Conservation (phyloP, 306 rosid genomes). For the Begonia masoniana region DNA sequence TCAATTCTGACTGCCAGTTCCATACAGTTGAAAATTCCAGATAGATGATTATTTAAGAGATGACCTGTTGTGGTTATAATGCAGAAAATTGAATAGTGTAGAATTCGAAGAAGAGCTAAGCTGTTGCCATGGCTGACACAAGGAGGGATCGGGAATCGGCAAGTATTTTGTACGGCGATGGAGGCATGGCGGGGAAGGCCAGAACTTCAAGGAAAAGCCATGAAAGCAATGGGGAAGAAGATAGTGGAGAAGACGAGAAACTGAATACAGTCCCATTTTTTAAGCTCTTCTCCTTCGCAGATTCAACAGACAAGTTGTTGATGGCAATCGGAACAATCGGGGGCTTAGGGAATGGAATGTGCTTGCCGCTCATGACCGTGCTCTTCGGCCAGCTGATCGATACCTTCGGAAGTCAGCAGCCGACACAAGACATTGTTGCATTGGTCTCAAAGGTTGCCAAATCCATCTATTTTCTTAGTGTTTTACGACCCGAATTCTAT, state of each 20-base stretch:
- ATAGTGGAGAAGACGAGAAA: neutral
- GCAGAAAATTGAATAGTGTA: no score
- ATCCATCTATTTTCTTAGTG: no score
- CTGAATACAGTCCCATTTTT: conserved; percentile 31
- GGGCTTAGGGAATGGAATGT: conserved; percentile 44
- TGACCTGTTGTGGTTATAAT: no score
- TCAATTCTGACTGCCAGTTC: no score
- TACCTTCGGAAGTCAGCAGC: conserved; percentile 41
- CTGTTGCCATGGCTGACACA: no score
- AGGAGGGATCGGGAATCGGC: no score
- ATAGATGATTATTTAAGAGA: no score
- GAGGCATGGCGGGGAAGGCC: neutral
- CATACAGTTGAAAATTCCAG: no score
- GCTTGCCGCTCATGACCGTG: conserved; percentile 46
- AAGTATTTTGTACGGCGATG: no score
- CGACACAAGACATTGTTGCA: conserved; percentile 20
- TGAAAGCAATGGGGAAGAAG: conserved; percentile 14
- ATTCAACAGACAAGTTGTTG: conserved; percentile 35
- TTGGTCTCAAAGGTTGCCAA: conserved; percentile 38
- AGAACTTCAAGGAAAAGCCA: neutral
- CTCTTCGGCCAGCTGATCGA: conserved; percentile 41
- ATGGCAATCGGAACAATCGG: conserved; percentile 51
- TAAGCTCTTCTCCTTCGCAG: conserved; percentile 77
- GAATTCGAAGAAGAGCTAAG: no score
- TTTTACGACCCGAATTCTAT: no score